Conservation (phyloP, 108 stramenopile genomes). For the Cyclotella sp. region DNA sequence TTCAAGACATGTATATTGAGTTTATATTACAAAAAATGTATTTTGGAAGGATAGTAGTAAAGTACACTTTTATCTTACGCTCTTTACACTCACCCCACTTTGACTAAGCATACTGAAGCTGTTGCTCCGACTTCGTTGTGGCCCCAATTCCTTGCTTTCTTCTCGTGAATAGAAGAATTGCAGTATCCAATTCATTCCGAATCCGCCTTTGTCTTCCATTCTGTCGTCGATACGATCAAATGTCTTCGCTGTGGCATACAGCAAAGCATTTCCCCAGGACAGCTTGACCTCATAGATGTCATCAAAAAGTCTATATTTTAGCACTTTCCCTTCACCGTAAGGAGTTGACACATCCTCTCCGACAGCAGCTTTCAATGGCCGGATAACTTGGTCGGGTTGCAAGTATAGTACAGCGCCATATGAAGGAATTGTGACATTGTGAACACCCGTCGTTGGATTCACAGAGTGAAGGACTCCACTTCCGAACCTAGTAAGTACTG, state of each 20-base stretch:
- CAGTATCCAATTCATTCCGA: slow-evolving; percentile 86
- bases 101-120: slow-evolving; percentile 63
- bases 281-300: slow-evolving; percentile 80
- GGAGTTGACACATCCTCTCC: slow-evolving; percentile 86
- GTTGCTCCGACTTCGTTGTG: slow-evolving; percentile 81
- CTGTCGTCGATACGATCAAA: slow-evolving; percentile 85
- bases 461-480: slow-evolving; percentile 88
- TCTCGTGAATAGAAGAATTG: slow-evolving; percentile 72
- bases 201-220: slow-evolving; percentile 75
- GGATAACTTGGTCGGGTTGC: slow-evolving; percentile 80
- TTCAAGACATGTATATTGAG: no score
- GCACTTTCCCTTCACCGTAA: slow-evolving; percentile 85
- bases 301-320: slow-evolving; percentile 61
- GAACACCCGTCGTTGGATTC: slow-evolving; percentile 89
- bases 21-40: neutral
- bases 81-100: slow-evolving; percentile 47
- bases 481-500: slow-evolving; percentile 79
- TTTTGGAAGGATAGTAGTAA: neutral
- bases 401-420: slow-evolving; percentile 82
- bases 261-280: slow-evolving; percentile 70
- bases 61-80: slow-evolving; percentile 9
- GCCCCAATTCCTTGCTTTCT: slow-evolving; percentile 34
- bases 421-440: slow-evolving; percentile 81
- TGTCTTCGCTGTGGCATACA: slow-evolving; percentile 78
- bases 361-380: slow-evolving; percentile 87